Percentiles rank a stretch among this genome's conserved stretches.
phyloP scores from a whole-genome alignment of 1,139 yeast genomes.

The Diutina sp. region DNA sequence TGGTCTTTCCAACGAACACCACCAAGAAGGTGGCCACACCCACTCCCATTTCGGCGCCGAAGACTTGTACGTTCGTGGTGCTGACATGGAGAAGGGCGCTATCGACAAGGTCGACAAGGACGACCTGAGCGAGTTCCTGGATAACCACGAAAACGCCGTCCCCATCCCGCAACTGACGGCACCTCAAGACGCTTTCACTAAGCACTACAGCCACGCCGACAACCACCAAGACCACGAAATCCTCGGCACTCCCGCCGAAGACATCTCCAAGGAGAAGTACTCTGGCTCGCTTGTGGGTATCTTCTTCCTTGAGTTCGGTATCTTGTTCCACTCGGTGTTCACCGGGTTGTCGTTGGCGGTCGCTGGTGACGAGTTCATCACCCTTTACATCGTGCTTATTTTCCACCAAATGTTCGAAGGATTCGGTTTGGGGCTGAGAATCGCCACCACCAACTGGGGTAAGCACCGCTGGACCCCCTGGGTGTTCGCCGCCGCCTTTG shows the following conservation, averaged over 20 bases:
- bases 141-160: neutral
- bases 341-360: slow-evolving; percentile 67
- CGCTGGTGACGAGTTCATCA: slow-evolving; percentile 58
- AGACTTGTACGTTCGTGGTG: slow-evolving; percentile 15
- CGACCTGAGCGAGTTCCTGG: neutral
- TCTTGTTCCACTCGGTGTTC: slow-evolving; percentile 71
- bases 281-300: slow-evolving; percentile 33
- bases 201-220: slow-evolving; percentile 34
- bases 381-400: slow-evolving; percentile 66
- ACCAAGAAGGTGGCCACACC: slow-evolving; percentile 14
- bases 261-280: slow-evolving; percentile 24
- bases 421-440: slow-evolving; percentile 77
- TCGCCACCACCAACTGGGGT: slow-evolving; percentile 59
- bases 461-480: slow-evolving; percentile 33
- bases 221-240: slow-evolving; percentile 43
- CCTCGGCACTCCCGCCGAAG: slow-evolving; percentile 24
- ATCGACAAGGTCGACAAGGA: slow-evolving; percentile 5
- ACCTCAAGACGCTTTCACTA: slow-evolving; percentile 14
- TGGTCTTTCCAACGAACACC: slow-evolving; percentile 30
- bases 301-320: slow-evolving; percentile 65
- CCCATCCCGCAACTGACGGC: neutral
- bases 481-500: slow-evolving; percentile 44
- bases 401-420: slow-evolving; percentile 95
- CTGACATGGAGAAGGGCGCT: slow-evolving; percentile 12
- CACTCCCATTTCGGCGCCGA: slow-evolving; percentile 43